These are phyloP conservation scores for Cruciata laevipes DNA, from an alignment of 257 asterid species.

Conservation along the genomic window DNA sequence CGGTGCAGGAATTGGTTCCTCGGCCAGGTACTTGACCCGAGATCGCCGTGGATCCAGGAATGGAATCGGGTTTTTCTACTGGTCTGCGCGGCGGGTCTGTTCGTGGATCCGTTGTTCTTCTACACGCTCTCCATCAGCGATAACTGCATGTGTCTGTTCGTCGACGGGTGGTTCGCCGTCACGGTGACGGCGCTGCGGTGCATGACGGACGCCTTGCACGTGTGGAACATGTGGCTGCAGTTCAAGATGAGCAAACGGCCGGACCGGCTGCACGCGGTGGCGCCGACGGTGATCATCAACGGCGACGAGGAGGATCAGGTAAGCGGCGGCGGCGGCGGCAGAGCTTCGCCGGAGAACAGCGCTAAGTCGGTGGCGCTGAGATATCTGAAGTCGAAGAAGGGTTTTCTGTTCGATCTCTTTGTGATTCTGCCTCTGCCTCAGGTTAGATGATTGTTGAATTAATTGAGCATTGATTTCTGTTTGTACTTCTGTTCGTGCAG, in stretches of 20 bases:
- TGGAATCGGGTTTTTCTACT: conserved; percentile 84
- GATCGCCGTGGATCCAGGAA: conserved; percentile 64
- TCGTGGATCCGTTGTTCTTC: conserved; percentile 80
- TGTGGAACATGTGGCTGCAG: conserved; percentile 89
- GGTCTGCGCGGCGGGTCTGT: conserved; percentile 62
- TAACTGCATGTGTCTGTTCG: conserved; percentile 68
- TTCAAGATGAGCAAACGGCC: conserved; percentile 41
- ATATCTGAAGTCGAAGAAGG: conserved; percentile 46
- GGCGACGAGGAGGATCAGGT: background rate
- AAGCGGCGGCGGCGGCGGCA: background rate
- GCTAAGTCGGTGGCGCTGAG: conserved; percentile 31
- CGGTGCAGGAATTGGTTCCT: conserved; percentile 24
- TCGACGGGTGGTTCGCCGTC: conserved; percentile 88
- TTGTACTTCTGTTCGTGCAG: background rate
- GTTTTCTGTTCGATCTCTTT: conserved; percentile 72
- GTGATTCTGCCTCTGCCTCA: conserved; percentile 93
- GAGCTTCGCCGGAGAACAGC: conserved; percentile 11
- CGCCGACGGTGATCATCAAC: background rate
- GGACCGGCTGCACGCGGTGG: conserved; percentile 19
- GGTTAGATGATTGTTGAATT: conserved; percentile 28
- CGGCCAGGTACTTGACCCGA: conserved; percentile 51
- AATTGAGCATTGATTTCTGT: background rate
- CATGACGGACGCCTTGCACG: conserved; percentile 77
- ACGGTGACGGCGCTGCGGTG: conserved; percentile 78
- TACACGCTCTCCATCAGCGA: conserved; percentile 78